Evolutionary conservation across 1,284 basidiomycete species (phyloP), one percentile per base, ranked within the genome.

Genomic region (Clitocybe nebularis): DNA sequence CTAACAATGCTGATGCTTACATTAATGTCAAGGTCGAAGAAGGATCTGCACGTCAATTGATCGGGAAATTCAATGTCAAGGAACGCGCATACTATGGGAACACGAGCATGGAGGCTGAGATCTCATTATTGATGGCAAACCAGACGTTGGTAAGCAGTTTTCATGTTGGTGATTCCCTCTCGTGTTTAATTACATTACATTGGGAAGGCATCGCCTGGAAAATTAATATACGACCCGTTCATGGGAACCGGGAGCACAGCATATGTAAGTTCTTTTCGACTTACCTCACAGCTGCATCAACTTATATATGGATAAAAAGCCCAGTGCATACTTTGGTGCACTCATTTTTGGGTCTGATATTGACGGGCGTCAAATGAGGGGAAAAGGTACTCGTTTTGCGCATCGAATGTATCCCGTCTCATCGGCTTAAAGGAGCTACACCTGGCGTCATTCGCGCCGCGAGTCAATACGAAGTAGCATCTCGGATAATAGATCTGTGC

Each of bases 51-150:
- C 77, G 92, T 8, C 58, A 72, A 1, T 68, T 94, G 21, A 72
- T 91, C 35, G 62, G 65, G 24, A 78, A 68, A 39, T 92, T 91
- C 49, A 82, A 93, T 52, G 85, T 99, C 43, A 98, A 97, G 63
- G 91, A 92, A 57, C 78, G 96, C 5, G 69, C 71, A 10, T 96
- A 92, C 60, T 98, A 84, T 59, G 95, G 96, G 6, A 99, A 96
- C 55, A 99, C 96, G 0, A 91, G 89, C 53, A 99, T 99, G 96
- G 94, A 98, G 56, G 82, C 93, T 1, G 93, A 97, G 59, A 87
- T 97, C 50, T 93, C 91, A 1, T 69, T 99, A 32, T 63, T 98
- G 25, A 96, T 98, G 92, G 93, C 94, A 5, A 94, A 93, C 53
- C 96, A 99, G 66, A 85, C 93, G 0, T 68, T 95, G 56, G 93